phyloP scores from a whole-genome alignment of 106 monocot genomes.

The Amphibolis antarctica region DNA sequence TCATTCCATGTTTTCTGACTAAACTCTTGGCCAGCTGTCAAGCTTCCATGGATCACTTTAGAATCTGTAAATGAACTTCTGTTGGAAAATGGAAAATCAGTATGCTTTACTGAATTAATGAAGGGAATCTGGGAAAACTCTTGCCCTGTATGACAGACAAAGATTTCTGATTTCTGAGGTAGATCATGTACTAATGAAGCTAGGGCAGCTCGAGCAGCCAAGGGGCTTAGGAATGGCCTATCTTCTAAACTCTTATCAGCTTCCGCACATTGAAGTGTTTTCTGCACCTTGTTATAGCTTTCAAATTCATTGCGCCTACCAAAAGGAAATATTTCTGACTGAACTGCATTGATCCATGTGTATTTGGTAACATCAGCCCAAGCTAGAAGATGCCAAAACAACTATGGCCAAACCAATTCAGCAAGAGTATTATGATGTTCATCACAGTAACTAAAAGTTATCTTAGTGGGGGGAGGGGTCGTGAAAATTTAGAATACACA shows the following conservation, averaged over 20 bases:
- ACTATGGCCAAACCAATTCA: too few relatives aligned
- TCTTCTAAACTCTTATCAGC: conserved; percentile 9
- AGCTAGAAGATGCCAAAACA: neutral
- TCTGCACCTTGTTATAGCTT: neutral
- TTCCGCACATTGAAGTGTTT: conserved; percentile 4
- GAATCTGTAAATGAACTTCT: neutral
- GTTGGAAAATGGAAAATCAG: neutral
- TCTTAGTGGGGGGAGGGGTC: too few relatives aligned
- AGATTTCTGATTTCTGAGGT: conserved; percentile 12
- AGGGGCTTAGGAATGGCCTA: conserved; percentile 37
- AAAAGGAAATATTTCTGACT: neutral
- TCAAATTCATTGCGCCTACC: neutral
- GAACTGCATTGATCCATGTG: neutral
- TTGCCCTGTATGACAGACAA: too few relatives aligned
- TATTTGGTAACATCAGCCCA: neutral
- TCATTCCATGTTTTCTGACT: neutral
- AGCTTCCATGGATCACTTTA: conserved; percentile 8
- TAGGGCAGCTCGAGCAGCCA: conserved; percentile 58
- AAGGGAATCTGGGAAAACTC: neutral
- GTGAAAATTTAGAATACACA: too few relatives aligned
- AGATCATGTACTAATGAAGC: conserved; percentile 42
- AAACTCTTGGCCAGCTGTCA: neutral
- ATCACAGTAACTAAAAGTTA: neutral
- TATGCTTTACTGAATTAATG: neutral
- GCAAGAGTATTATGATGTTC: neutral